These are phyloP conservation scores for Euptelea pleiosperma DNA, from an alignment of 164 flowering plant genomes.

Conservation along the genomic window DNA sequence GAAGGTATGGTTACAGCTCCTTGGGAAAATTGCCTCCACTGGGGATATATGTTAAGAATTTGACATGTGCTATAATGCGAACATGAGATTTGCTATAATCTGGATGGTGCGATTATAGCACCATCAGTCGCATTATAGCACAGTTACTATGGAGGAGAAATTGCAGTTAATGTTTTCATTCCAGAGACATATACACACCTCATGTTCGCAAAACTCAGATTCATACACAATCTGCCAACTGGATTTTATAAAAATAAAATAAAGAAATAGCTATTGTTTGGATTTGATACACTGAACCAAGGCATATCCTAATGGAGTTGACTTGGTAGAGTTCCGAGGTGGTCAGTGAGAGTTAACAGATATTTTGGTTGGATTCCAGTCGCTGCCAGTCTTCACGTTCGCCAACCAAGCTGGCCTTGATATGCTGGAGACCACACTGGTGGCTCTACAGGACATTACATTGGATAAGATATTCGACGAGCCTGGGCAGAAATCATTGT, in stretches of 20 bases:
- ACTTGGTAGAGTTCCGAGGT: neutral
- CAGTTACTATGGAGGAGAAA: neutral
- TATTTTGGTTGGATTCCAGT: conserved; percentile 41
- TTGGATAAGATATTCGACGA: conserved; percentile 88
- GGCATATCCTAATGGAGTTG: neutral
- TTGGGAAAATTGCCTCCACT: neutral
- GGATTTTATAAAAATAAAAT: too few relatives aligned
- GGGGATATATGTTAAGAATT: too few relatives aligned
- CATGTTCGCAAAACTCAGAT: too few relatives aligned
- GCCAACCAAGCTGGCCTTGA: conserved; percentile 96
- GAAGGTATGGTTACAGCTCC: conserved; percentile 48
- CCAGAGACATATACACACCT: too few relatives aligned
- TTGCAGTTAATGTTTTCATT: neutral
- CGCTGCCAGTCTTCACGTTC: conserved; percentile 76
- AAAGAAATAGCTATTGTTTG: neutral
- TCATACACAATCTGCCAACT: too few relatives aligned
- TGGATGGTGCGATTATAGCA: too few relatives aligned
- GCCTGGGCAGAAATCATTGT: conserved; percentile 65
- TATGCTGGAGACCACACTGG: conserved; percentile 92
- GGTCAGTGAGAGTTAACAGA: neutral
- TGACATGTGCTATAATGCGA: too few relatives aligned
- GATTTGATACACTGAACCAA: neutral
- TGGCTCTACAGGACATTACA: conserved; percentile 80
- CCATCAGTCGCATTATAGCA: too few relatives aligned
- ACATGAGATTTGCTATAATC: too few relatives aligned